Evolutionary conservation across 768 basidiomycete genomes (phyloP).

Genomic region (Phlegmacium glaucopus): DNA sequence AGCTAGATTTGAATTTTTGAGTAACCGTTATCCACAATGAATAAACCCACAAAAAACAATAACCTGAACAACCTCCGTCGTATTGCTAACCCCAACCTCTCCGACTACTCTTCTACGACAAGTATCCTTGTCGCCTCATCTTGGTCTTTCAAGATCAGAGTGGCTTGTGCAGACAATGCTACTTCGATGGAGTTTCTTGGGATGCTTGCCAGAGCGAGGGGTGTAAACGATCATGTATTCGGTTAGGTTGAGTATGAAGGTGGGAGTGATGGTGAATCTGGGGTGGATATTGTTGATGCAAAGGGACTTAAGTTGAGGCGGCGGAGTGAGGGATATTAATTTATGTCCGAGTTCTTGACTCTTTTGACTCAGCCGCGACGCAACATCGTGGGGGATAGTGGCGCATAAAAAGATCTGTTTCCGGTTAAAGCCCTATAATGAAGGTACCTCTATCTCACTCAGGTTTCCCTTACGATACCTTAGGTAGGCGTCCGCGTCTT

Average conservation of each 20-base stretch:
- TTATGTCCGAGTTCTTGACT: too few species aligned
- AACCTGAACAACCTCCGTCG: conserved; percentile 23
- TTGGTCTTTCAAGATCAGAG: conserved; percentile 36
- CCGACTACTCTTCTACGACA: conserved; percentile 30
- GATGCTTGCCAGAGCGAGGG: conserved; percentile 23
- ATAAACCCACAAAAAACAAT: neutral
- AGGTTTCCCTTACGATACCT: too few species aligned
- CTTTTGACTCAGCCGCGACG: too few species aligned
- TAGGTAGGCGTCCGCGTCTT: too few species aligned
- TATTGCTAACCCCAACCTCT: conserved; percentile 30
- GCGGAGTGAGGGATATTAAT: neutral
- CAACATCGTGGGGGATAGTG: too few species aligned
- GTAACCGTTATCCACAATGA: neutral
- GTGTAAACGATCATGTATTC: too few species aligned
- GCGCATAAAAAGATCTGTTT: neutral
- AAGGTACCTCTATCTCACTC: too few species aligned
- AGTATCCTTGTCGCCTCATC: conserved; percentile 27
- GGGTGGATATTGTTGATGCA: too few species aligned
- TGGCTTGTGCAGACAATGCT: conserved; percentile 31
- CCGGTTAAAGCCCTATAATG: too few species aligned
- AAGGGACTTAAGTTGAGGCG: neutral
- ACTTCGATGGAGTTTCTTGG: too few species aligned
- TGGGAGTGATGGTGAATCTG: neutral
- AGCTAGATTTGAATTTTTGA: too few species aligned
- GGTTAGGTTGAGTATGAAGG: conserved; percentile 1